These are phyloP conservation scores for Priceomyces haplophilus DNA, from an alignment of 805 yeast genomes.

Conservation along the genomic window DNA sequence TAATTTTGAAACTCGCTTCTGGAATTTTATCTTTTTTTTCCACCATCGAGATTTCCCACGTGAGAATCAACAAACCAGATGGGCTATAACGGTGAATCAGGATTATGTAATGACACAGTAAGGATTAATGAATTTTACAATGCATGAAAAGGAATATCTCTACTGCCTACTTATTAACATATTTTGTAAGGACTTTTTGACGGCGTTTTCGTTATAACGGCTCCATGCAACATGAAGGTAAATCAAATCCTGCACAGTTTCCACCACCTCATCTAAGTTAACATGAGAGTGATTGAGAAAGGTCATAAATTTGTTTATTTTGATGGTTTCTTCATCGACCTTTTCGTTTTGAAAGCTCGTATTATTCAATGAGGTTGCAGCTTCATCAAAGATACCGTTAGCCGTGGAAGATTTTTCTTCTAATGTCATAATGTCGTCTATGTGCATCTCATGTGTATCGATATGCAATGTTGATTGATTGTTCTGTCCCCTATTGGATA, in stretches of 20 bases:
- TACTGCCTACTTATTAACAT: slow-evolving; percentile 32
- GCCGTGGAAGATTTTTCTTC: slow-evolving; percentile 4
- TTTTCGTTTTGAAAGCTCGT: slow-evolving; percentile 24
- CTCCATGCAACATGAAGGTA: slow-evolving; percentile 85
- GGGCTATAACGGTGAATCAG: not conserved
- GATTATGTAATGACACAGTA: not conserved
- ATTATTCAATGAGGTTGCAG: slow-evolving; percentile 4
- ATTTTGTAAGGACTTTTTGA: slow-evolving; percentile 46
- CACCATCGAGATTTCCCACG: slow-evolving; percentile 1
- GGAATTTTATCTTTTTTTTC: not conserved
- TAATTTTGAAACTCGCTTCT: not conserved
- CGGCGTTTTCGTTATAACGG: slow-evolving; percentile 66
- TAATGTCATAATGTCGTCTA: slow-evolving; percentile 36
- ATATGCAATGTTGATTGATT: not conserved
- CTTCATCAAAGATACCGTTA: slow-evolving; percentile 4
- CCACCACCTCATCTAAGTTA: slow-evolving; percentile 72
- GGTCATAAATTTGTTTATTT: slow-evolving; percentile 55
- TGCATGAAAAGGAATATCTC: not conserved
- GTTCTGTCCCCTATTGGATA: slow-evolving; percentile 13
- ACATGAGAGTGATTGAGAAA: slow-evolving; percentile 76
- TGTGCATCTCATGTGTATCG: slow-evolving; percentile 23
- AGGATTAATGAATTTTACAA: not conserved
- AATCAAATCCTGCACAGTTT: slow-evolving; percentile 80
- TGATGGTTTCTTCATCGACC: slow-evolving; percentile 35
- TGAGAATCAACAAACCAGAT: not conserved